Conservation (phyloP, 2,329 filamentous ascomycete genomes). For the Nothophoma quercina region DNA sequence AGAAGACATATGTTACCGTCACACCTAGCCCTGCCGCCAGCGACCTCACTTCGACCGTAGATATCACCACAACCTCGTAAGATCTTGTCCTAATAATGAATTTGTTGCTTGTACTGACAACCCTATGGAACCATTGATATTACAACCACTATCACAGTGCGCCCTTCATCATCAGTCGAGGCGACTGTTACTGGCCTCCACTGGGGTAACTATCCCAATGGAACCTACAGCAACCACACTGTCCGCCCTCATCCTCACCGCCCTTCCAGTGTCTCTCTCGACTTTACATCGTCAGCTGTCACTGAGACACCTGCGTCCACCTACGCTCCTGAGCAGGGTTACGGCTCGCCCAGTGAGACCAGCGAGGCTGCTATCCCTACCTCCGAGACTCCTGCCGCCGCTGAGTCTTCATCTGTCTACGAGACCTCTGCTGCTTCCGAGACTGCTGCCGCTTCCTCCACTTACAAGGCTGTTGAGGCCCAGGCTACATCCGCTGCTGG, state of each 20-base stretch:
- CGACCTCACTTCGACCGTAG: constrained; percentile 26
- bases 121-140: constrained; percentile 21
- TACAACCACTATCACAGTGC: constrained; percentile 25
- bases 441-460: not conserved
- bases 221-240: constrained; percentile 21
- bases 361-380: constrained; percentile 18
- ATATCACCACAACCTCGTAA: constrained; percentile 29
- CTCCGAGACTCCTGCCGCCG: constrained; percentile 9
- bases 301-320: constrained; percentile 12
- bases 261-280: constrained; percentile 5
- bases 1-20: constrained; percentile 37
- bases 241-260: not conserved
- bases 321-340: constrained; percentile 1
- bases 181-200: constrained; percentile 12
- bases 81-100: too few species aligned
- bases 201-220: constrained; percentile 23
- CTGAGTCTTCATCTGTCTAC: constrained; percentile 6
- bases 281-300: constrained; percentile 14
- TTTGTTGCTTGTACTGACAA: too few species aligned
- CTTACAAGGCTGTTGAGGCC: not conserved
- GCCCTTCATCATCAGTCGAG: constrained; percentile 13
- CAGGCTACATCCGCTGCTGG: constrained; percentile 11
- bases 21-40: constrained; percentile 12
- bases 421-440: not conserved
- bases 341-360: constrained; percentile 9